phyloP scores from a whole-genome alignment of 257 asterid species.

The Nicotiana obtusifolia region DNA sequence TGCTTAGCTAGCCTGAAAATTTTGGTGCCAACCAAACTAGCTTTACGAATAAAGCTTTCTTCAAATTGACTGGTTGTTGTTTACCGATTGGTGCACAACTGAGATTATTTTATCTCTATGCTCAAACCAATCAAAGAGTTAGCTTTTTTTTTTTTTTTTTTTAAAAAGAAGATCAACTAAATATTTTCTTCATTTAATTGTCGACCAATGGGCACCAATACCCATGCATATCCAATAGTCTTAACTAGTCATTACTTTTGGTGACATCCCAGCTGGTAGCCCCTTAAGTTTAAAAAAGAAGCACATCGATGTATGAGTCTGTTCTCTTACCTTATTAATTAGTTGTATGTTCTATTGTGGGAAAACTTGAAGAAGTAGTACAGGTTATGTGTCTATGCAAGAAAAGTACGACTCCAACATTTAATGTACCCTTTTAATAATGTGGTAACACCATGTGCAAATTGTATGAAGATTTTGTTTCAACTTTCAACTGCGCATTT shows the following conservation, averaged over 20 bases:
- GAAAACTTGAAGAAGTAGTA: not conserved
- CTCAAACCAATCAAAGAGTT: not conserved
- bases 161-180: too few species aligned
- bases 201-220: not conserved
- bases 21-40: not conserved
- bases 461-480: not conserved
- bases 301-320: not conserved
- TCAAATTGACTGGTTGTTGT: too few species aligned
- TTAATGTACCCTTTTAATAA: too few species aligned
- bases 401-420: not conserved
- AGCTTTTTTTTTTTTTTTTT: too few species aligned
- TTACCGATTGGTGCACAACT: not conserved
- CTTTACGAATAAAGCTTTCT: not conserved
- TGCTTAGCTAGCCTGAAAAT: not conserved
- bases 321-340: not conserved
- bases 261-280: too few species aligned
- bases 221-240: not conserved
- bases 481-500: not conserved
- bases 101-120: not conserved
- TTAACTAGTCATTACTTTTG: too few species aligned
- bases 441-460: not conserved
- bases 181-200: not conserved
- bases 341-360: not conserved
- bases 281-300: not conserved
- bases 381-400: not conserved